These are phyloP conservation scores for Penicillium sp. DNA, from an alignment of 2,329 filamentous ascomycete genomes.

Conservation along the genomic window DNA sequence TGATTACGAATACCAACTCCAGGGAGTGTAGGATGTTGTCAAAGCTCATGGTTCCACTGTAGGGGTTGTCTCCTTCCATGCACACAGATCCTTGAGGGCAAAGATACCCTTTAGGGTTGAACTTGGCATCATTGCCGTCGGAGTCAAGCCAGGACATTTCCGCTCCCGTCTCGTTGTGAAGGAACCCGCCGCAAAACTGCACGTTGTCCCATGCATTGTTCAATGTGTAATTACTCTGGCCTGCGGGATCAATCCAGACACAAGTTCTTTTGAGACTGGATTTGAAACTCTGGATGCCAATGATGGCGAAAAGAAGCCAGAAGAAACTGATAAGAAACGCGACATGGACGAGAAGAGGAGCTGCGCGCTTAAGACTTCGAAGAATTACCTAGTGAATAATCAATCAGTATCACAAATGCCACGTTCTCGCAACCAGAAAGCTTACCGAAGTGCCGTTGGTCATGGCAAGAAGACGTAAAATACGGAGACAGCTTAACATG, in stretches of 20 bases:
- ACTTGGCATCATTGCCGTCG: constrained; percentile 48
- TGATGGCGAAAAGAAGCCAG: constrained; percentile 94
- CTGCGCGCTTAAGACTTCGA: constrained; percentile 90
- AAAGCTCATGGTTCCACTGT: constrained; percentile 83
- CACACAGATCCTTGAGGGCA: constrained; percentile 84
- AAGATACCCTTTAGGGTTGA: constrained; percentile 73
- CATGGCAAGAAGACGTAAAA: constrained; percentile 82
- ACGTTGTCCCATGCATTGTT: constrained; percentile 58
- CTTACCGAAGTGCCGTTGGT: constrained; percentile 89
- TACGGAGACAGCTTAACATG: constrained; percentile 94
- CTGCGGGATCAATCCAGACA: constrained; percentile 68
- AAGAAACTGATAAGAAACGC: constrained; percentile 95
- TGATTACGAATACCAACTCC: constrained; percentile 94
- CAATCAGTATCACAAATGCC: constrained; percentile 13
- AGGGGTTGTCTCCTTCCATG: constrained; percentile 74
- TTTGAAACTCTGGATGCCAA: constrained; percentile 96
- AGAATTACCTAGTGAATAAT: constrained; percentile 69
- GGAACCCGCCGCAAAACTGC: constrained; percentile 83
- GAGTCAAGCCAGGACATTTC: constrained; percentile 69
- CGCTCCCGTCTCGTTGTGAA: constrained; percentile 59
- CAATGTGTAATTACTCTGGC: constrained; percentile 39
- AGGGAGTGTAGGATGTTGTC: constrained; percentile 91
- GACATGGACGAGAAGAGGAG: constrained; percentile 85
- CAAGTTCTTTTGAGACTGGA: constrained; percentile 74
- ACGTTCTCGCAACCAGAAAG: constrained; percentile 13